A percentile compares a stretch with the other conserved stretches of the same genome.
Evolutionary conservation across 2,329 filamentous ascomycete species (phyloP).

Genomic region (Alternaria incomplexa): DNA sequence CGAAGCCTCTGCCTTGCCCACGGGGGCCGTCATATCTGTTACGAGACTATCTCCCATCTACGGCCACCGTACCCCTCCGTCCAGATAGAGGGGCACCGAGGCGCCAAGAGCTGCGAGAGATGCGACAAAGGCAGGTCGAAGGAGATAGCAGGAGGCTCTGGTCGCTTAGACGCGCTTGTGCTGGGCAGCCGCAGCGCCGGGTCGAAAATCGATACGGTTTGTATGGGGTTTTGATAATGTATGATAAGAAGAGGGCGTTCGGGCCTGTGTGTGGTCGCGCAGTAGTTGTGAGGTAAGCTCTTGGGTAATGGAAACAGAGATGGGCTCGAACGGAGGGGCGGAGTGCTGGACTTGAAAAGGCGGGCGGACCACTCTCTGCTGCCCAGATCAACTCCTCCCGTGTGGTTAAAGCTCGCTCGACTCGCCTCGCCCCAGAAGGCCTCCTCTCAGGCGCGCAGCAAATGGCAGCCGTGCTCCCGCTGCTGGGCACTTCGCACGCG

Average conservation of each 20-base stretch:
- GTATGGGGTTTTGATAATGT: slow-evolving; percentile 51
- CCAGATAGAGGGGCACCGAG: slow-evolving; percentile 45
- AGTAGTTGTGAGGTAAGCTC: slow-evolving; percentile 55
- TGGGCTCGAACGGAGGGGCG: slow-evolving; percentile 39
- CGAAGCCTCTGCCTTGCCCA: slow-evolving; percentile 54
- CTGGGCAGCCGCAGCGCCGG: slow-evolving; percentile 44
- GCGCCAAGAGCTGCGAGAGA: slow-evolving; percentile 44
- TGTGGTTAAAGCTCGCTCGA: slow-evolving; percentile 26
- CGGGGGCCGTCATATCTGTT: slow-evolving; percentile 53
- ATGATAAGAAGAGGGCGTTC: slow-evolving; percentile 48
- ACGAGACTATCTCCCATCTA: slow-evolving; percentile 58
- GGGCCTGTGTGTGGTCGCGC: slow-evolving; percentile 46
- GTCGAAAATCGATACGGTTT: slow-evolving; percentile 40
- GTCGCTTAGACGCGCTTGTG: slow-evolving; percentile 47
- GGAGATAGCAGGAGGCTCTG: slow-evolving; percentile 35
- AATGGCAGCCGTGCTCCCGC: slow-evolving; percentile 29
- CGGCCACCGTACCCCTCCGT: slow-evolving; percentile 53
- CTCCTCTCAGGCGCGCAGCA: slow-evolving; percentile 16
- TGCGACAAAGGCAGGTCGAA: slow-evolving; percentile 36
- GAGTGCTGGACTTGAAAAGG: slow-evolving; percentile 44
- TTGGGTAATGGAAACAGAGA: slow-evolving; percentile 56
- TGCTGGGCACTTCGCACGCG: slow-evolving; percentile 21
- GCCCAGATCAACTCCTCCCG: slow-evolving; percentile 22
- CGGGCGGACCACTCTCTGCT: slow-evolving; percentile 35
- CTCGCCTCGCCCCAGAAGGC: slow-evolving; percentile 19